Percentiles rank a stretch among this genome's conserved stretches.
These are phyloP conservation scores for Aspergillus tanneri DNA, from an alignment of 2,329 filamentous ascomycete genomes.

Conservation along the genomic window DNA sequence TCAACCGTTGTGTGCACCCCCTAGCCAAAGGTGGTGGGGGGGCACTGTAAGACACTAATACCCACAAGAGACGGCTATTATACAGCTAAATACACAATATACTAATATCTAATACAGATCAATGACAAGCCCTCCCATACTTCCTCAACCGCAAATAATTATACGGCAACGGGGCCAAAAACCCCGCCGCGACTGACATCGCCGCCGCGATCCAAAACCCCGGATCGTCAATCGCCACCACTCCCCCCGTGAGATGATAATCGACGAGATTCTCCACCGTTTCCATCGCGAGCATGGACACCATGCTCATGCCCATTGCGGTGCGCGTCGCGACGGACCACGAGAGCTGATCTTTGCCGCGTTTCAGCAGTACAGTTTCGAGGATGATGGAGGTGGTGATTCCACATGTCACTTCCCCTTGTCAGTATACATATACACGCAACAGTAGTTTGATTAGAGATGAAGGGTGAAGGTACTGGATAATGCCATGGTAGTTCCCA, in stretches of 20 bases:
- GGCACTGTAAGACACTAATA: too few relatives aligned
- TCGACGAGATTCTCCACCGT: conserved; percentile 56
- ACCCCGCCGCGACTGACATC: conserved; percentile 31
- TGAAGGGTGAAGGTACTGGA: conserved; percentile 46
- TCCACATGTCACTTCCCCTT: conserved; percentile 51
- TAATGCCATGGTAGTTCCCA: conserved; percentile 52
- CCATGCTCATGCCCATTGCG: conserved; percentile 58
- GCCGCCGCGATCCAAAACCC: conserved; percentile 54
- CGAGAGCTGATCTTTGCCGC: conserved; percentile 49
- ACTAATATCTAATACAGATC: not conserved
- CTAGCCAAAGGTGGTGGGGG: too few relatives aligned
- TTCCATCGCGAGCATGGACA: conserved; percentile 62
- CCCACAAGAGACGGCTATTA: too few relatives aligned
- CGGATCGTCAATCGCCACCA: conserved; percentile 48
- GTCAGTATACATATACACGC: too few relatives aligned
- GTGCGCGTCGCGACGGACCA: conserved; percentile 52
- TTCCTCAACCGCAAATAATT: conserved; percentile 53
- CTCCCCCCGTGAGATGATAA: conserved; percentile 55
- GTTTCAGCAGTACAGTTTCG: conserved; percentile 53
- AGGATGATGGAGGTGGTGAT: conserved; percentile 54
- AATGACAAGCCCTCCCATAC: conserved; percentile 45
- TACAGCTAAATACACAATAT: too few relatives aligned
- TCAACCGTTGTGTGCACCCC: too few relatives aligned
- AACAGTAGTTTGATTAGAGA: not conserved
- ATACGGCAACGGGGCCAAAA: conserved; percentile 53